These are phyloP conservation scores for Daldinia decipiens DNA, from an alignment of 495 filamentous ascomycete species.

Conservation along the genomic window DNA sequence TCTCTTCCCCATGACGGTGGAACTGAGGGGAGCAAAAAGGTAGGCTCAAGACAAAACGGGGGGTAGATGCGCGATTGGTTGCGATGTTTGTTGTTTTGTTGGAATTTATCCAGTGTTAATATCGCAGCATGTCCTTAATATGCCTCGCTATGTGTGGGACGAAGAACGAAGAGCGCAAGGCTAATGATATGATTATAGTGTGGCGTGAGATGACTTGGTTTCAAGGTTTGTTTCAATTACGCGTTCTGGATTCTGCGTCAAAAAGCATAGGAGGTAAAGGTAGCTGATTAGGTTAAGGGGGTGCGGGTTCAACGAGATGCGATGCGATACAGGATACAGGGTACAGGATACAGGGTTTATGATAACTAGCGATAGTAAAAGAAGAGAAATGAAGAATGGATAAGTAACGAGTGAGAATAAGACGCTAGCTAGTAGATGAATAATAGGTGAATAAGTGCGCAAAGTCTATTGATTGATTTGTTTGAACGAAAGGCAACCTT, in stretches of 20 bases:
- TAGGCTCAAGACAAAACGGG: slow-evolving; percentile 8
- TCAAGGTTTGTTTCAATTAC: slow-evolving; percentile 44
- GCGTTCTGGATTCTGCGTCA: slow-evolving; percentile 28
- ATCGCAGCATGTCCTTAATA: slow-evolving; percentile 36
- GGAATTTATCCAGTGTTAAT: slow-evolving; percentile 21
- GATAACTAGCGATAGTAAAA: slow-evolving; percentile 11
- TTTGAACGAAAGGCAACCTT: slow-evolving; percentile 36
- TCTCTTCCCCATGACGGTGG: slow-evolving; percentile 48
- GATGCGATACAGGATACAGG: neutral
- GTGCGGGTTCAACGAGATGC: slow-evolving; percentile 1
- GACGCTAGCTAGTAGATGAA: slow-evolving; percentile 1
- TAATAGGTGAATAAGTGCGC: neutral
- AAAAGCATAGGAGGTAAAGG: slow-evolving; percentile 8
- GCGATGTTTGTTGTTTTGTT: slow-evolving; percentile 11
- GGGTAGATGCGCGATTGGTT: slow-evolving; percentile 23
- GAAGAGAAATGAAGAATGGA: slow-evolving; percentile 24
- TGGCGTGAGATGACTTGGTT: slow-evolving; percentile 29
- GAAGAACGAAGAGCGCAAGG: slow-evolving; percentile 14
- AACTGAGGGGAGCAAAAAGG: slow-evolving; percentile 16
- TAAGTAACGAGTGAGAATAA: slow-evolving; percentile 21
- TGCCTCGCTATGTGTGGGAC: slow-evolving; percentile 1
- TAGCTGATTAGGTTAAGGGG: slow-evolving; percentile 25
- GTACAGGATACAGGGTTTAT: neutral
- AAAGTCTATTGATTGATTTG: neutral
- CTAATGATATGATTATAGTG: slow-evolving; percentile 15